These are phyloP conservation scores for Dillenia suffruticosa DNA, from an alignment of 164 flowering plant species.

Conservation along the genomic window DNA sequence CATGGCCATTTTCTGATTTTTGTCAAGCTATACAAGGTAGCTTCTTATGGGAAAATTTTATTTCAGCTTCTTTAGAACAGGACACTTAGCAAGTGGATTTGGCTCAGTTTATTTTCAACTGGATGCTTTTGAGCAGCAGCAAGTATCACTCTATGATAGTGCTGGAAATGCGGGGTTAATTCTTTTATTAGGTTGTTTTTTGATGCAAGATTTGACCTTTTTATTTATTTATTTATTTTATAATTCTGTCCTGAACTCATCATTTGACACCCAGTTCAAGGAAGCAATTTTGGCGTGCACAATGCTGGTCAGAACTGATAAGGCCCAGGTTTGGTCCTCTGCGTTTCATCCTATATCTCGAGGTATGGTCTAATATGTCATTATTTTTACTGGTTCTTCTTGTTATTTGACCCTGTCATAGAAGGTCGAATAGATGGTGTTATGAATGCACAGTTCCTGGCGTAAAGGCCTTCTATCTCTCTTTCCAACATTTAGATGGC, in stretches of 20 bases:
- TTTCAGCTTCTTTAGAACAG: conserved; percentile 85
- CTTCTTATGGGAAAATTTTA: conserved; percentile 7
- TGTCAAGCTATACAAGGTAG: no score
- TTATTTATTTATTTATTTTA: not conserved
- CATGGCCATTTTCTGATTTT: no score
- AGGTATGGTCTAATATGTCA: not conserved
- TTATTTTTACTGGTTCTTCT: not conserved
- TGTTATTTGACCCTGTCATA: not conserved
- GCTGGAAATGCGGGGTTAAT: no score
- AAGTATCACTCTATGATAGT: conserved; percentile 39
- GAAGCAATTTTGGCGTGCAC: conserved; percentile 88
- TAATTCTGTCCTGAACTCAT: not conserved
- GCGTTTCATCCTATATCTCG: not conserved
- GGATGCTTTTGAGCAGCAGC: conserved; percentile 98
- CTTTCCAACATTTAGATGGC: not conserved
- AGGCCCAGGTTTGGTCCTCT: conserved; percentile 41
- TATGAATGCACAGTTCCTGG: no score
- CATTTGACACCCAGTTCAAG: conserved; percentile 64
- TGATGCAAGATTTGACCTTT: no score
- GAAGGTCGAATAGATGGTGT: not conserved
- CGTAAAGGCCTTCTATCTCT: not conserved
- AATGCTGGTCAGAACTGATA: conserved; percentile 51
- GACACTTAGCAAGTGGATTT: conserved; percentile 92
- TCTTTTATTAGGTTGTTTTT: no score
- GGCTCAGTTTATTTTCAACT: conserved; percentile 90